Base-by-base conservation (phyloP, 2,329 filamentous ascomycete species). In the Aurifilum marmelostoma region DNA sequence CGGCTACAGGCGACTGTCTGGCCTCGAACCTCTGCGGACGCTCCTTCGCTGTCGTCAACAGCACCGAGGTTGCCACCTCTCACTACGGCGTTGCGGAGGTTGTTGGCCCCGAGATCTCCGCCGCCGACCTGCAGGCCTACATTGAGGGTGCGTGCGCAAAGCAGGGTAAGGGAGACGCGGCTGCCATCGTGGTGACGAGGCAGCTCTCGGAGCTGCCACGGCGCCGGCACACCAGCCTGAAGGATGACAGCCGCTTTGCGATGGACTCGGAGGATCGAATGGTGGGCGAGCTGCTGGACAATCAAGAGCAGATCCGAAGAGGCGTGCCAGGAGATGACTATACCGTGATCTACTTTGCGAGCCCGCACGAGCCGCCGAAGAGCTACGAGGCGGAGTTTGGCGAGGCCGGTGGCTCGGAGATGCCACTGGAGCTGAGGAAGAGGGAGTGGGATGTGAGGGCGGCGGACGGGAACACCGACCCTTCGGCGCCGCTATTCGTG, bases 341-440 rank as follows among this genome's bases (percentile, higher is more conserved):
- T 80, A 96, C 92, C 0, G 84, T 97, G 67, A 82, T 97, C 71
- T 93, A 94, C 78, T 85, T 89, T 61, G 92, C 91, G 9, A 89
- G 88, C 0, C 88, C 90, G 1, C 76, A 79, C 72, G 81, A 83
- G 69, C 79, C 67, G 24, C 39, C 79, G 67, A 79, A 79, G 73
- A 75, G 83, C 18, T 96, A 97, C 78, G 87, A 92, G 73, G 82
- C 89, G 59, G 83, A 89, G 3, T 91, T 91, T 75, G 82, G 85
- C 67, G 85, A 89, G 64, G 79, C 85, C 16, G 63, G 61, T 27
- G 27, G 61, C 24, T 76, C 32, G 9, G 68, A 66, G 61, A 54
- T 91, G 63, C 91, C 92, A 75, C 87, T 89, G 77, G 92, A 95
- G 72, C 80, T 96, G 72, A 96, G 92, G 86, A 88, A 93, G 73